Base-by-base conservation (phyloP, 768 basidiomycete species). In the Coprinellus aureogranulatus region DNA sequence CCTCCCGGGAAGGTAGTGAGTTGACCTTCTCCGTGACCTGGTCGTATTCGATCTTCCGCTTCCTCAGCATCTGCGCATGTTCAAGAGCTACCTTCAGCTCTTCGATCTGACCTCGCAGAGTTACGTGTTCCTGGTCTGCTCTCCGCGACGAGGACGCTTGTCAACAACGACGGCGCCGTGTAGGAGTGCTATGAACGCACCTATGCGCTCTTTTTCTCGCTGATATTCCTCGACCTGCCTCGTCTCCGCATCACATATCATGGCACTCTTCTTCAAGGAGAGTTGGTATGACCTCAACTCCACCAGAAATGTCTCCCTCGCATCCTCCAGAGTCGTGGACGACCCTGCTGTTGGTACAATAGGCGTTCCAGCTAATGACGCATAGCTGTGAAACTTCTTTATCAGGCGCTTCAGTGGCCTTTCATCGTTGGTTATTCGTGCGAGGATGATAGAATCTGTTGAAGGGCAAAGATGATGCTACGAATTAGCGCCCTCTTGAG, bases 21-120 rank as follows among this genome's bases (percentile, higher is more conserved):
- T 92, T 90, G 48, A 92, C 84, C 68, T 87, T 91, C 72, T 93
- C 92, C 2, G 92, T 83, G 39, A 94, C 81, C 46, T 81, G 75
- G 74, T 94, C 92, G 67, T 94, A 94, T 65, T 94, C 92, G 62
- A 93, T 91, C 75, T 92, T 94, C 54, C 86, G 81, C 58, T 77
- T 78, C 47, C 92, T 83, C 55, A 85, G 74, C 65, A 88, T 75
- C 65, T 94, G 92, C 4, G 89, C 91, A 61, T 91, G 84, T 62
- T 92, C 90, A 57, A 94, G 70, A 3, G 83, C 81, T 20, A 78
- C 77, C 71, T 92, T 93, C 62, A 94, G 79, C 61, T 89, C 86
- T 62, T 86, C 83, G 51, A 94, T 92, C 63, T 93, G 90, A 9
- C 72, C 78, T 61, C 79, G 78, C 52, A 92, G 71, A 10, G 77